Base-by-base conservation (phyloP, 768 basidiomycete species). In the Leccinum subgranulosum region DNA sequence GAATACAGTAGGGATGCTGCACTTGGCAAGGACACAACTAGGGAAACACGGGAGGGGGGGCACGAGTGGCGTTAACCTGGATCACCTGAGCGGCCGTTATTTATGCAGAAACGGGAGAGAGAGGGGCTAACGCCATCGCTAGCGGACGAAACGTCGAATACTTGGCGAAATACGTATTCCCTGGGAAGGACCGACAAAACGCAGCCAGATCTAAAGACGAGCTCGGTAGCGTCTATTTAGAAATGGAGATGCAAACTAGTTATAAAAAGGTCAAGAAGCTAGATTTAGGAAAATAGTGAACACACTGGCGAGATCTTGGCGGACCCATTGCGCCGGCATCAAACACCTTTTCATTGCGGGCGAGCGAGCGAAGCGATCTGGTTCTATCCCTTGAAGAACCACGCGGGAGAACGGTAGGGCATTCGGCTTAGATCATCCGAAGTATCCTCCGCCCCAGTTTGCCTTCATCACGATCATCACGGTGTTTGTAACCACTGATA, bases 141-240 rank as follows among this genome's bases (percentile, higher is more conserved):
- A 70, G 58, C 46, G 58, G 59, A 50, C 58, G 51, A 65, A 69
- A 61, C 60, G 48, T 69, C 64, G 71, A 66, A 71, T 66, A 55
- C 33, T 33, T 69, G 58, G 58, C 67, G 60, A 69, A 60, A 63
- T 71, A 69, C 61, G 67, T 71, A 71, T 68, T 69, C 60, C 71
- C 72, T 58, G 59, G 51, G 57, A 71, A 67, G 65, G 61, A 31
- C 59, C 64, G 60, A 62, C 66, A 60, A 63, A 68, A 62, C 57
- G 59, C 56, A 62, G 52, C 10, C 49, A 41, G 45, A 46, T 56
- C 51, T 57, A 59, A 41, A 59, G 53, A 52, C 54, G 34, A 55
- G 55, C 56, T 69, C 62, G 71, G 72, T 60, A 60, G 54, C 63
- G 69, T 63, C 69, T 69, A 69, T 71, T 69, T 69, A 62, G 65